These are phyloP conservation scores for Dictyostelium purpureum DNA, from an alignment of 78 protist species.

Conservation along the genomic window DNA sequence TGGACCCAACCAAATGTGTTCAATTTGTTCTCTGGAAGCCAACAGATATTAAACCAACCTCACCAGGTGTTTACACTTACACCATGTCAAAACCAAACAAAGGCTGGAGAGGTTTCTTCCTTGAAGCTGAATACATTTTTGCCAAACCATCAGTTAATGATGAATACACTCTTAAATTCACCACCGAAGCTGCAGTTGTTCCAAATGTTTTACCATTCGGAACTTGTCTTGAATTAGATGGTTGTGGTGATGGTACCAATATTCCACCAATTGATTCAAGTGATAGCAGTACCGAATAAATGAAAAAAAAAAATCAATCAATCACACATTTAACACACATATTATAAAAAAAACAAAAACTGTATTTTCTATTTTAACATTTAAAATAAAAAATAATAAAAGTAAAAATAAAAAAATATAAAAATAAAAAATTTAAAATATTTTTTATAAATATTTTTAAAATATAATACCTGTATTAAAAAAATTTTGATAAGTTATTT, in stretches of 20 bases:
- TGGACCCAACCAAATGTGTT: slow-evolving; percentile 47
- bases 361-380: no score
- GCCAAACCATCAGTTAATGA: neutral
- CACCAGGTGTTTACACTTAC: slow-evolving; percentile 16
- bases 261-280: no score
- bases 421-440: no score
- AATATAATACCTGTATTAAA: no score
- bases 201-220: slow-evolving; percentile 76
- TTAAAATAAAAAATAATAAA: no score
- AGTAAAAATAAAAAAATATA: no score
- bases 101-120: slow-evolving; percentile 76
- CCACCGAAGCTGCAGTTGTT: slow-evolving; percentile 59
- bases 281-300: no score
- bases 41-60: neutral
- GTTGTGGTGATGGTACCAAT: neutral
- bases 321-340: no score
- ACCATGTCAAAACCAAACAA: slow-evolving; percentile 36
- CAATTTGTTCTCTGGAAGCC: slow-evolving; percentile 67
- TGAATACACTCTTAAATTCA: slow-evolving; percentile 57
- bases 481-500: no score
- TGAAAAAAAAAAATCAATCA: no score
- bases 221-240: slow-evolving; percentile 21
- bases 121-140: slow-evolving; percentile 41
- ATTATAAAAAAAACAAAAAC: no score
- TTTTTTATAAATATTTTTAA: no score